Evolutionary conservation across 2,329 filamentous ascomycete species (phyloP).

Genomic region (Mycocentrospora acerina): DNA sequence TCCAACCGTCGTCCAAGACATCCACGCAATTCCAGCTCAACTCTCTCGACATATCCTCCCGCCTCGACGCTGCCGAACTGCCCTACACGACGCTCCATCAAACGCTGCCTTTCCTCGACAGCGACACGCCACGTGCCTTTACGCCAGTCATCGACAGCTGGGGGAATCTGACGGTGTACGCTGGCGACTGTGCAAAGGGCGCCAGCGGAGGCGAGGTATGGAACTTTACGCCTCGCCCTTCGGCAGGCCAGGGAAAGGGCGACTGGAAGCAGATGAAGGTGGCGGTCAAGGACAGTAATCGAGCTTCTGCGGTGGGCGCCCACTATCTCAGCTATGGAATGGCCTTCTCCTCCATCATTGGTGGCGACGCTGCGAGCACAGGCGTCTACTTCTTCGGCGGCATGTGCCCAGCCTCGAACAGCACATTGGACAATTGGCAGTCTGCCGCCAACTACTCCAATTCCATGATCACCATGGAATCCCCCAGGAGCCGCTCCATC

Average conservation of each 20-base stretch:
- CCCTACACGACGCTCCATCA: slow-evolving; percentile 54
- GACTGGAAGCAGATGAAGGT: slow-evolving; percentile 56
- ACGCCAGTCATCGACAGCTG: slow-evolving; percentile 66
- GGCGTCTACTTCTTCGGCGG: slow-evolving; percentile 79
- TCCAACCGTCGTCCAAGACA: slow-evolving; percentile 56
- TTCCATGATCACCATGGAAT: slow-evolving; percentile 67
- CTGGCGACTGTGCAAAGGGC: slow-evolving; percentile 67
- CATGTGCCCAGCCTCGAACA: slow-evolving; percentile 67
- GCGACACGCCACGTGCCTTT: slow-evolving; percentile 59
- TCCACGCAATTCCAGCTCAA: slow-evolving; percentile 57
- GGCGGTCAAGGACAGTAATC: slow-evolving; percentile 36
- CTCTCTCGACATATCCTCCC: slow-evolving; percentile 65
- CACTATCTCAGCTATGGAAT: slow-evolving; percentile 64
- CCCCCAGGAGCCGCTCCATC: slow-evolving; percentile 45
- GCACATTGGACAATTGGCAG: slow-evolving; percentile 60
- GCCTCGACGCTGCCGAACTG: slow-evolving; percentile 52
- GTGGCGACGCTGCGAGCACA: slow-evolving; percentile 55
- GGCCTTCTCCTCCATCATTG: slow-evolving; percentile 65
- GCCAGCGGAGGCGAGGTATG: slow-evolving; percentile 61
- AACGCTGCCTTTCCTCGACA: slow-evolving; percentile 63
- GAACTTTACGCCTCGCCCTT: slow-evolving; percentile 59
- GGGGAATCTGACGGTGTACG: slow-evolving; percentile 72
- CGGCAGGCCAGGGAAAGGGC: slow-evolving; percentile 51
- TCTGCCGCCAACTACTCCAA: slow-evolving; percentile 76
- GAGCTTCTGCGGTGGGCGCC: slow-evolving; percentile 45